Evolutionary conservation across 805 yeast species (phyloP).

Genomic region (Saccharomycopsis babjevae): DNA sequence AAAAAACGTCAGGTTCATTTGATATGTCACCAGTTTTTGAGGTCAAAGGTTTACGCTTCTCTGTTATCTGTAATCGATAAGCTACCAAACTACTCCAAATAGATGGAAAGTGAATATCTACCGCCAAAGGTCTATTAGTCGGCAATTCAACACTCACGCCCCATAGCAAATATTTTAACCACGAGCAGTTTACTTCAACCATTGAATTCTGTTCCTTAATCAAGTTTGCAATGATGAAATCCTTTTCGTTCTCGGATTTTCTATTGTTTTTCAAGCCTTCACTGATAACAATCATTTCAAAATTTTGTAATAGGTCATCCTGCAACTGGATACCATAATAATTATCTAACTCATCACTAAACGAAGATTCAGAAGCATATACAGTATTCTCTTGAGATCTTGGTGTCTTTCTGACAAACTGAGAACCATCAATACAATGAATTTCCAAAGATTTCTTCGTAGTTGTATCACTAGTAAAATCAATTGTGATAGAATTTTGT

Average conservation of each 20-base stretch:
- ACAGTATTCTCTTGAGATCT: slow-evolving; percentile 31
- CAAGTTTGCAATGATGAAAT: slow-evolving; percentile 21
- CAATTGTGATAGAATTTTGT: slow-evolving; percentile 5
- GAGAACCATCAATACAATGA: slow-evolving; percentile 36
- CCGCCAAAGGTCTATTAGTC: slow-evolving; percentile 33
- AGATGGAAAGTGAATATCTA: slow-evolving; percentile 41
- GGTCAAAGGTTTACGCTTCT: slow-evolving; percentile 30
- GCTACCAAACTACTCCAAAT: slow-evolving; percentile 56
- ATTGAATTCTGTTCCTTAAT: slow-evolving; percentile 8
- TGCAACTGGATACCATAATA: slow-evolving; percentile 39
- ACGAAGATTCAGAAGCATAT: slow-evolving; percentile 42
- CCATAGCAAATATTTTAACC: slow-evolving; percentile 17
- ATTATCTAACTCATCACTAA: slow-evolving; percentile 40
- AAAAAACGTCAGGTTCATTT: not conserved
- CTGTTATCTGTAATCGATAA: slow-evolving; percentile 30
- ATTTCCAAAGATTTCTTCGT: slow-evolving; percentile 3
- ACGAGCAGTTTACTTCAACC: slow-evolving; percentile 13
- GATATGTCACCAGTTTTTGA: not conserved
- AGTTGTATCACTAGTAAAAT: slow-evolving; percentile 12
- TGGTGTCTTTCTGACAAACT: slow-evolving; percentile 38
- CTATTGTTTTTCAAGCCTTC: slow-evolving; percentile 22
- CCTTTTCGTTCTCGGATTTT: slow-evolving; percentile 3
- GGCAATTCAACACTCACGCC: slow-evolving; percentile 31
- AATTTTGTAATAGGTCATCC: slow-evolving; percentile 30
- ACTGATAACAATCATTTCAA: slow-evolving; percentile 42